Base-by-base conservation (phyloP, 352 stramenopile genomes). In the Hyaloperonospora brassicae region DNA sequence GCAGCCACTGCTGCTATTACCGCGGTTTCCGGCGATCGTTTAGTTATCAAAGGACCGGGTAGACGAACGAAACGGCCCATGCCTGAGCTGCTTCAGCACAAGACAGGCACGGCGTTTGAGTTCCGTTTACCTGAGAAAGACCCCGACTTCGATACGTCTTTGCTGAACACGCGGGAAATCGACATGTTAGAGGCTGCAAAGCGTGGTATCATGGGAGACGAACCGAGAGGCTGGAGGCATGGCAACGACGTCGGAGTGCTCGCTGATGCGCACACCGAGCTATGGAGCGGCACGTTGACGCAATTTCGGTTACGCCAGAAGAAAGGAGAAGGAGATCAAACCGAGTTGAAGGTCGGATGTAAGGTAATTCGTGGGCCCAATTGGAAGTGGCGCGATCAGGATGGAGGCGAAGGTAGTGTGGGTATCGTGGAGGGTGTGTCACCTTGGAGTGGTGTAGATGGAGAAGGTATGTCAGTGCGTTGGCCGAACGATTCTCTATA, bases 321-420 rank as follows among this genome's bases (percentile, higher is more conserved):
- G 21, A 55, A 72, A 42, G 67, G 83, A 14, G 70, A 74, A 9
- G 64, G 62, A 21, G 69, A 67, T 21, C 55, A 82, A 50, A 76
- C 77, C 0, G 71, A 88, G 35, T 66, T 94, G 1, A 79, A 70
- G 11, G 79, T 95, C 21, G 86, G 86, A 1, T 92, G 81, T 58
- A 87, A 89, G 42, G 86, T 96, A 12, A 87, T 90, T 62, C 84
- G 86, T n/a, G 86, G 86, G 31, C 86, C 86, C 14, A 89, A 92
- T 59, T 95, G 85, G 85, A 94, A 93, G 60, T 93, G 85, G 84
- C 68, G 80, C 21, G 85, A 95, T 45, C 83, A 95, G 79, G 85
- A 95, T 45, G 85, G 85, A 12, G 85, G 85, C 12, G 84, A 91
- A 69, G 85, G 85, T 7, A 89, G 73, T 14, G 70, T 95, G 24